Percentiles rank a stretch among this genome's conserved stretches.
Conservation (phyloP, 352 stramenopile species). For the Pilasporangium apinafurcum region DNA sequence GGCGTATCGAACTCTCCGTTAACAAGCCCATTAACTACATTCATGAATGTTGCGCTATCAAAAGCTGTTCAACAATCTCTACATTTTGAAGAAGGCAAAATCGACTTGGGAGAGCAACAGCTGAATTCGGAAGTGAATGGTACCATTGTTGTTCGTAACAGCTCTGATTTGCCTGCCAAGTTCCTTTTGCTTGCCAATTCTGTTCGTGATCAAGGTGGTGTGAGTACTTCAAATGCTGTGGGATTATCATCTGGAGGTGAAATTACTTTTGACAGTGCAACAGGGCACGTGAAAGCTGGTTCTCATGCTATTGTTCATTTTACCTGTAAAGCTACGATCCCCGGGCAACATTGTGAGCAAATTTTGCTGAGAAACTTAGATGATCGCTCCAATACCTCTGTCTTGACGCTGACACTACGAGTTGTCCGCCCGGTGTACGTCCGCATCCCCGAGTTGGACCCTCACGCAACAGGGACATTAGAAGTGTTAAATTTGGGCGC, state of each 20-base stretch:
- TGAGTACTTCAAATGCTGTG: conserved; percentile 7
- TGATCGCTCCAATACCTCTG: conserved; percentile 69
- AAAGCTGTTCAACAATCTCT: conserved; percentile 67
- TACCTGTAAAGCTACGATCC: conserved; percentile 50
- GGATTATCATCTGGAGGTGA: conserved; percentile 35
- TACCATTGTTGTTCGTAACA: conserved; percentile 64
- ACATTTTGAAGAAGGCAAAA: conserved; percentile 47
- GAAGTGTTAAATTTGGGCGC: conserved; percentile 69
- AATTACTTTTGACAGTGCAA: conserved; percentile 68
- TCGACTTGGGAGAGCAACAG: conserved; percentile 79
- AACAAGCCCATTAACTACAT: conserved; percentile 11
- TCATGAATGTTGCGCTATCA: conserved; percentile 51
- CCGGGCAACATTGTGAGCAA: conserved; percentile 71
- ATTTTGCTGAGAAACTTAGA: conserved; percentile 81
- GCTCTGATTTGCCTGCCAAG: conserved; percentile 56
- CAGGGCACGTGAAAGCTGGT: conserved; percentile 51
- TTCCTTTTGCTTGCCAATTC: conserved; percentile 63
- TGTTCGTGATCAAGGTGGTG: conserved; percentile 21
- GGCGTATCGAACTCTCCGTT: conserved; percentile 2
- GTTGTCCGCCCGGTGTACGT: conserved; percentile 82
- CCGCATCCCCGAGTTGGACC: conserved; percentile 75
- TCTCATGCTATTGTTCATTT: conserved; percentile 52
- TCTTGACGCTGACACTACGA: conserved; percentile 53
- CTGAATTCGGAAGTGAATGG: conserved; percentile 52
- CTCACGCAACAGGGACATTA: conserved; percentile 62